These are phyloP conservation scores for Komagataella mondaviorum DNA, from an alignment of 805 yeast genomes.

Conservation along the genomic window DNA sequence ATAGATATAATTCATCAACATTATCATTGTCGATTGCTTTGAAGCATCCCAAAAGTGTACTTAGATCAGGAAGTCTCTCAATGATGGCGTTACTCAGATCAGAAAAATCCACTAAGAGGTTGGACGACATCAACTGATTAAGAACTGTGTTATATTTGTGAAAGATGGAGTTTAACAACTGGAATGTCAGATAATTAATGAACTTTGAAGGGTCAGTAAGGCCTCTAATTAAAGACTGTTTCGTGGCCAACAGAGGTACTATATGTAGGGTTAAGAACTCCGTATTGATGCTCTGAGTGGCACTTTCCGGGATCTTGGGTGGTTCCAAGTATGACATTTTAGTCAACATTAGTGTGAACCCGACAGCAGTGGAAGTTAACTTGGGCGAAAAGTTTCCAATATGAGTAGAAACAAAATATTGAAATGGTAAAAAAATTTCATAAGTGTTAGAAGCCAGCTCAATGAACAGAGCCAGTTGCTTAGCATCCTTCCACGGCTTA, in stretches of 20 bases:
- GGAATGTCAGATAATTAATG: neutral
- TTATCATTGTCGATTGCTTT: neutral
- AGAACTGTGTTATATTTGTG: neutral
- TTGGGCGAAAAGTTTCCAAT: slow-evolving; percentile 72
- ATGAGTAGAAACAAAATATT: slow-evolving; percentile 30
- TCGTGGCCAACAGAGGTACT: neutral
- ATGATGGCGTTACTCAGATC: neutral
- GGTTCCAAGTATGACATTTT: neutral
- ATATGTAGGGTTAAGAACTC: neutral
- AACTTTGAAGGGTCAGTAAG: neutral
- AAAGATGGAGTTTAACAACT: neutral
- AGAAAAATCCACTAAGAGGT: neutral
- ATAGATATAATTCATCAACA: neutral
- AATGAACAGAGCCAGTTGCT: slow-evolving; percentile 30
- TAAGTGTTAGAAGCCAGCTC: neutral
- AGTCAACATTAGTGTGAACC: slow-evolving; percentile 39
- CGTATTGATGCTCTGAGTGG: neutral
- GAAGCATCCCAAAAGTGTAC: neutral
- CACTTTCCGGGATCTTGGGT: neutral
- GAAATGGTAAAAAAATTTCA: neutral
- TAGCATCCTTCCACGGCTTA: slow-evolving; percentile 71
- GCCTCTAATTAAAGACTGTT: neutral
- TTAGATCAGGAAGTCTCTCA: neutral
- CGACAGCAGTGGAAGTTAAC: slow-evolving; percentile 71
- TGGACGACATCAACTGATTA: neutral